These are phyloP conservation scores for Sporobolomyces roseus DNA, from an alignment of 768 basidiomycete genomes.

Conservation along the genomic window DNA sequence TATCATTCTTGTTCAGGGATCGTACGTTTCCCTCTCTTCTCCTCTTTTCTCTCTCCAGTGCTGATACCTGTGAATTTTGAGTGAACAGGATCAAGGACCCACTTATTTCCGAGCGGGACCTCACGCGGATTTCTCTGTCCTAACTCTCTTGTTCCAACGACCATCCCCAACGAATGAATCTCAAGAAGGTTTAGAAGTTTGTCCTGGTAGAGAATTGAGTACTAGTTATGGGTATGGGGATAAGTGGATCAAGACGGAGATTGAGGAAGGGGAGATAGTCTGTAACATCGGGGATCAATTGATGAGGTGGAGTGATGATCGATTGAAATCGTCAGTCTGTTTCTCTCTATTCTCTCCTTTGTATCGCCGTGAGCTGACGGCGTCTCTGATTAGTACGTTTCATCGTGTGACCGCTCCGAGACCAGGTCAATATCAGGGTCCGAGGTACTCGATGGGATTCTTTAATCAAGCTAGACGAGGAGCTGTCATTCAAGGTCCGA, in stretches of 20 bases:
- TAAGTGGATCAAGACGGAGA: conserved; percentile 41
- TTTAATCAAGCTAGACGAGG: conserved; percentile 46
- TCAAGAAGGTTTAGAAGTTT: conserved; percentile 46
- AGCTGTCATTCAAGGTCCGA: conserved; percentile 45
- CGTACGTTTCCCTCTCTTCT: conserved; percentile 5
- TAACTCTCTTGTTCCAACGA: conserved; percentile 47
- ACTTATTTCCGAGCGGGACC: conserved; percentile 19
- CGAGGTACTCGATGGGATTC: conserved; percentile 46
- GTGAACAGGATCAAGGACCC: neutral
- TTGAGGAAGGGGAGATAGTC: conserved; percentile 44
- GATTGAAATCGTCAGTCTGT: conserved; percentile 42
- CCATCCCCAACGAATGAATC: conserved; percentile 18
- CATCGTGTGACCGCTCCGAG: conserved; percentile 45
- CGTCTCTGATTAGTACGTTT: conserved; percentile 37
- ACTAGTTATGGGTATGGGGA: conserved; percentile 45
- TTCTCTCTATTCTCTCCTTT: neutral
- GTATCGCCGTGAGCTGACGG: neutral
- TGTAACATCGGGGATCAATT: conserved; percentile 45
- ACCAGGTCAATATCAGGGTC: conserved; percentile 29
- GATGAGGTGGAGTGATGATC: conserved; percentile 46
- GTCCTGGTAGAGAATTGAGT: conserved; percentile 44
- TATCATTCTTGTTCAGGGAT: conserved; percentile 44
- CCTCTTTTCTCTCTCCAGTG: neutral
- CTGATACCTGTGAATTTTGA: neutral
- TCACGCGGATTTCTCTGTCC: conserved; percentile 46